Conservation (phyloP, 495 filamentous ascomycete genomes). For the Neurospora sp. region DNA sequence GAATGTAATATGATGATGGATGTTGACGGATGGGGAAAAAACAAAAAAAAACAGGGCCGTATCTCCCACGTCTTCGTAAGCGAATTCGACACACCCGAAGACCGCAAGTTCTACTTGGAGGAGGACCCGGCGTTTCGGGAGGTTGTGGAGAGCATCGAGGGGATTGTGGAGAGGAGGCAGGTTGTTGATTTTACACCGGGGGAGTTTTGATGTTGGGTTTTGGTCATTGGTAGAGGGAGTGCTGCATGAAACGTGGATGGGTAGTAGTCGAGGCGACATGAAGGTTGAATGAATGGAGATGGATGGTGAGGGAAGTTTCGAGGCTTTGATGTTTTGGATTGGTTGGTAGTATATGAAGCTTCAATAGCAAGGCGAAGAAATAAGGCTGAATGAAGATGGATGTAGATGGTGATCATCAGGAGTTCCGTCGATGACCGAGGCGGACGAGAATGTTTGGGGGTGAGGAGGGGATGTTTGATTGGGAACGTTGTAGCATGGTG, state of each 20-base stretch:
- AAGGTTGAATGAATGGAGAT: neutral
- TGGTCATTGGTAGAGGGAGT: too few relatives aligned
- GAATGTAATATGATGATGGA: too few relatives aligned
- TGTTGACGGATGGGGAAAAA: neutral
- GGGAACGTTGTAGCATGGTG: neutral
- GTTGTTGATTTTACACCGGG: slow-evolving; percentile 38
- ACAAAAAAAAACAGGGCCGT: slow-evolving; percentile 30
- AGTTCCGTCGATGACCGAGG: neutral
- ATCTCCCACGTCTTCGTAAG: slow-evolving; percentile 51
- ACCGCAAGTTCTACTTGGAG: slow-evolving; percentile 44
- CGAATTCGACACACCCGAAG: slow-evolving; percentile 50
- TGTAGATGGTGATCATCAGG: neutral
- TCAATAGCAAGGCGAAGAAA: neutral
- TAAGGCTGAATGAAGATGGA: neutral
- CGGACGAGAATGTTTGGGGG: neutral
- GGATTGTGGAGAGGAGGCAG: slow-evolving; percentile 25
- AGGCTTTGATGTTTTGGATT: neutral
- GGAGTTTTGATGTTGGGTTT: slow-evolving; percentile 15
- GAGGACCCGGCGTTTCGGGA: slow-evolving; percentile 43
- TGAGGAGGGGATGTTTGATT: neutral
- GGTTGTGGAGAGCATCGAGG: slow-evolving; percentile 30
- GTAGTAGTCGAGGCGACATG: too few relatives aligned
- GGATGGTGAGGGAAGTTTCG: neutral
- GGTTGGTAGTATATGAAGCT: neutral
- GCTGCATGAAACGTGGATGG: too few relatives aligned